A percentile compares a stretch with the other conserved stretches of the same genome.
Conservation (phyloP, 176 grass and related monocot genomes). For the Oryza glaberrima region DNA sequence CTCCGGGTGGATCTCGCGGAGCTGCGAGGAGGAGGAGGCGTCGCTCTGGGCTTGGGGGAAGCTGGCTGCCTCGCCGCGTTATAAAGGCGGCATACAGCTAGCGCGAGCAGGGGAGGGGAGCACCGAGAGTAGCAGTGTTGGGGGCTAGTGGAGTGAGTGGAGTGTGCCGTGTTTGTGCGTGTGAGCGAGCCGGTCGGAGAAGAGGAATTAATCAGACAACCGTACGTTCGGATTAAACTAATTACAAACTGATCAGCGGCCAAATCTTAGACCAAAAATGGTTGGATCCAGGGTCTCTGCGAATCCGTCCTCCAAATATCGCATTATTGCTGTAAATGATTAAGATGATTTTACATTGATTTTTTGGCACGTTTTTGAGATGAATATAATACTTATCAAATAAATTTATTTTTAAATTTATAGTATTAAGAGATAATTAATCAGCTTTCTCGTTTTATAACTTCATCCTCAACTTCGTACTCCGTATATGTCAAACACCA, state of each 20-base stretch:
- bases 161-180: not conserved
- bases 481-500: no score
- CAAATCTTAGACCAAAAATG: conserved; percentile 18
- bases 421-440: no score
- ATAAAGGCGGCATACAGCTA: conserved; percentile 45
- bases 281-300: not conserved
- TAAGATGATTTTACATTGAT: no score
- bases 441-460: no score
- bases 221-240: not conserved
- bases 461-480: no score
- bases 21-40: not conserved
- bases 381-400: no score
- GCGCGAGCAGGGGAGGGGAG: not conserved
- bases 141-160: not conserved
- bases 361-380: no score
- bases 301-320: not conserved
- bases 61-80: conserved; percentile 37
- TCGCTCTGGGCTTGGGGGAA: not conserved
- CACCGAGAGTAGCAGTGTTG: not conserved
- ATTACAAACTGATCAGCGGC: conserved; percentile 2
- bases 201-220: conserved; percentile 11
- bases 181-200: conserved; percentile 10
- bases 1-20: conserved; percentile 46
- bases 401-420: no score
- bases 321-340: not conserved